Evolutionary conservation across 768 basidiomycete genomes (phyloP), one percentile per base, ranked within the genome.

Genomic region (Imleria badia): DNA sequence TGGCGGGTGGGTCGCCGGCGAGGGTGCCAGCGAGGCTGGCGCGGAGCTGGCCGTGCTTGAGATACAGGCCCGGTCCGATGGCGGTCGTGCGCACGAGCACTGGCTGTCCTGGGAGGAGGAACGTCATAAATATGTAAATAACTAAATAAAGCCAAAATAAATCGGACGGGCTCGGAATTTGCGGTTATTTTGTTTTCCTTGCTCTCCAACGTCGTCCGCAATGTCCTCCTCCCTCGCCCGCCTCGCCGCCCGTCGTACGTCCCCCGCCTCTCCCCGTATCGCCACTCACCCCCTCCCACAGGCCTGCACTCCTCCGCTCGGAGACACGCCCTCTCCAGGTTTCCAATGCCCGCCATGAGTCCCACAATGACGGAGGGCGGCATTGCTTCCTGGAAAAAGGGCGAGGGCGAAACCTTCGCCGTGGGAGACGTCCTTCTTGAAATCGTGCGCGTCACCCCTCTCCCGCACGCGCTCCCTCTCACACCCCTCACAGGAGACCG

Each of bases 331-430:
- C 81, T 98, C 62, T 77, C 89, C 56, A 91, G 86, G 70, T 95
- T 98, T 76, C 78, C 86, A 59, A 95, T 97, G 93, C 95, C 94
- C 54, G 94, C 97, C 63, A 99, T 98, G 96, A 96, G 93, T 59
- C 97, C 97, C 31, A 99, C 97, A 54, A 99, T 99, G 97, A 94
- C 94, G 4, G 97, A 98, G 78, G 97, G 97, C 59, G 97, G 96
- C 59, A 97, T 99, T 71, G 91, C 96, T 43, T 81, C 82, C 31
- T 99, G 97, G 95, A 98, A 98, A 81, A 89, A 91, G 77, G 87
- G 88, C 73, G 96, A 98, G 72, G 97, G 97, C 52, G 95, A 98
- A 63, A 47, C 85, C 2, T 99, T 96, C 69, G 60, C 85, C 17
- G 83, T 86, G 8, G 96, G 97, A 23, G 97, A 99, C 66, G 94